Evolutionary conservation across 2,329 filamentous ascomycete genomes (phyloP).

Genomic region (Sclerotinia glacialis): DNA sequence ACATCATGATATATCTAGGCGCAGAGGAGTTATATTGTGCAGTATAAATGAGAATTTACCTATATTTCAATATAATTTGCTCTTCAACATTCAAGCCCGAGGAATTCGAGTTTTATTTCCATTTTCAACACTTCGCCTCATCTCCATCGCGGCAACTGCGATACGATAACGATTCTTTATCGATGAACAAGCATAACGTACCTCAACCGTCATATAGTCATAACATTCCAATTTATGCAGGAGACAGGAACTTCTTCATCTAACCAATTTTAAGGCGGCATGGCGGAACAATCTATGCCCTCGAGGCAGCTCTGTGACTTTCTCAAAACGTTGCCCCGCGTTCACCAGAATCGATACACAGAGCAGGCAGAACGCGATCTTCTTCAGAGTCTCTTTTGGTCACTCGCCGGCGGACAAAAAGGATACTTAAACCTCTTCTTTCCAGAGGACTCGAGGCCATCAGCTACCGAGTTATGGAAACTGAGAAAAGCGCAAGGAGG

Average conservation of each 20-base stretch:
- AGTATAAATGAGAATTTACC: neutral
- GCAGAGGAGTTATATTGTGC: neutral
- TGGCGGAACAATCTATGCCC: constrained; percentile 23
- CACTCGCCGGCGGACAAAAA: constrained; percentile 70
- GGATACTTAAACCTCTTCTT: constrained; percentile 81
- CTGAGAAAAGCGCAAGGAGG: constrained; percentile 85
- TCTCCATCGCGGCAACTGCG: constrained; percentile 4
- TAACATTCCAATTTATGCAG: neutral
- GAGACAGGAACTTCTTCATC: neutral
- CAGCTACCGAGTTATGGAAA: constrained; percentile 58
- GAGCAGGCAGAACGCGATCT: constrained; percentile 69
- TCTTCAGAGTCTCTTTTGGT: constrained; percentile 78
- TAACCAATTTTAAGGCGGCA: neutral
- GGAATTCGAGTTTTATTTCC: neutral
- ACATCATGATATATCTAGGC: neutral
- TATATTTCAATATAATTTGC: neutral
- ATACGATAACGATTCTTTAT: constrained; percentile 24
- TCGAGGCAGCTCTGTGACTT: constrained; percentile 79
- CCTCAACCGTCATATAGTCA: neutral
- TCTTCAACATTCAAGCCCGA: no score
- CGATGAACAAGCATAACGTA: constrained; percentile 11
- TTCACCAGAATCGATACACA: constrained; percentile 73
- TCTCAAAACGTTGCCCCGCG: constrained; percentile 72
- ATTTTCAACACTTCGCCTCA: neutral
- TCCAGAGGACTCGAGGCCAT: constrained; percentile 63